Evolutionary conservation across 495 filamentous ascomycete species (phyloP), one percentile per base, ranked within the genome.

Genomic region (Hypoxylon cercidicola): DNA sequence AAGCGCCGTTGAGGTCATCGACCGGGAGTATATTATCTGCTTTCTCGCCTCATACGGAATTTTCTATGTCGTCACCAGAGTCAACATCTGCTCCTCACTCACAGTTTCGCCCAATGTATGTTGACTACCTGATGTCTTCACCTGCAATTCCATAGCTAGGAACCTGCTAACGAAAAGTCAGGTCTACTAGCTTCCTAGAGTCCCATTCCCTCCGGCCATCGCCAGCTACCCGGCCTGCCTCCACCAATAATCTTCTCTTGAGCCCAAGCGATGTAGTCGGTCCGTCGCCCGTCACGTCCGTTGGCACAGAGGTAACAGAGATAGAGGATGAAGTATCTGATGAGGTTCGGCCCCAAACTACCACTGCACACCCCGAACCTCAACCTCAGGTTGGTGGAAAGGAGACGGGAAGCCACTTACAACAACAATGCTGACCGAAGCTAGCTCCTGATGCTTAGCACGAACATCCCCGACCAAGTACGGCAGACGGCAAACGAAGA

Each of bases 221-320:
- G 39, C 53, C 63, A 41, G 43, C 39, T 49, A 39, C 48, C 10
- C 63, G 72, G 23, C 58, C 64, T 6, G 60, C 64, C 34, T 67
- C 70, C 9, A 58, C 77, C 18, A 72, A 67, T 8, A 72, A 80
- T 57, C 70, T 80, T 49, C 61, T 78, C 39, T 69, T 79, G 72
- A 81, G 77, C 57, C 82, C 83, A 34, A 82, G 79, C 66, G 84
- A 87, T 61, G 82, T 86, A 55, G 83, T 88, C 58, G 89, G 90
- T 47, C 90, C 90, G 18, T 93, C 90, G 23, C 90, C 90, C 34
- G 89, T 91, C 15, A 90, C 90, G 39, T 91, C 89, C 21, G 89
- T 88, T 68, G 89, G 88, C 44, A 90, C 89, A 60, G 87, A 88
- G 58, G 83, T 77, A 18, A 89, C 86, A 15, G 86, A 92, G 66